Conservation (phyloP, 805 yeast species). For the Grigorovia transvaalensis region DNA sequence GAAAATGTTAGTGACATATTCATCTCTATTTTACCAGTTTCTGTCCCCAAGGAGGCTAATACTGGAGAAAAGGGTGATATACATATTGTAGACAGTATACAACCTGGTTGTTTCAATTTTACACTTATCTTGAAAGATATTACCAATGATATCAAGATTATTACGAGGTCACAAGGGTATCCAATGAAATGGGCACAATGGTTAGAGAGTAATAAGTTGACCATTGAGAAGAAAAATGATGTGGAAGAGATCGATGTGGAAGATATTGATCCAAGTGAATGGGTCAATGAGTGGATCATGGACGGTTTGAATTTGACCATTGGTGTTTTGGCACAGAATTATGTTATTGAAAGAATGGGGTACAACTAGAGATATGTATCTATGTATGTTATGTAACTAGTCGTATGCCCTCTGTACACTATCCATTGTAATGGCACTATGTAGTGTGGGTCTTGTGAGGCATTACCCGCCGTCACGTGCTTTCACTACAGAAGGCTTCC, state of each 20-base stretch:
- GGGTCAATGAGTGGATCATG: conserved; percentile 73
- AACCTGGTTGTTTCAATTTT: conserved; percentile 56
- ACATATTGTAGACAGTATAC: conserved; percentile 27
- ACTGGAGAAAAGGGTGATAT: conserved; percentile 6
- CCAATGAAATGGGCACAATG: conserved; percentile 90
- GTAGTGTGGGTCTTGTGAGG: background rate
- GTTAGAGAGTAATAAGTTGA: conserved; percentile 36
- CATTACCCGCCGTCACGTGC: background rate
- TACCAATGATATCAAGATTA: conserved; percentile 62
- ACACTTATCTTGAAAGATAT: conserved; percentile 68
- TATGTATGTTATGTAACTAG: too few species aligned
- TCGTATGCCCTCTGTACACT: too few species aligned
- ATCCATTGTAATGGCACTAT: too few species aligned
- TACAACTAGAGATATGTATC: background rate
- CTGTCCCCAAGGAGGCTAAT: conserved; percentile 19
- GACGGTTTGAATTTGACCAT: conserved; percentile 69
- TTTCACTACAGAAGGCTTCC: too few species aligned
- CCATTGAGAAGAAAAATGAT: background rate
- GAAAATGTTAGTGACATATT: conserved; percentile 47
- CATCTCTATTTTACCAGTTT: conserved; percentile 56
- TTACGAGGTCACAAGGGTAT: conserved; percentile 78
- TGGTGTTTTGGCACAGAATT: conserved; percentile 83
- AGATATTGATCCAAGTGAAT: conserved; percentile 61
- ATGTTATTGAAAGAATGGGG: conserved; percentile 74
- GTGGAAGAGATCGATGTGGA: conserved; percentile 12